Evolutionary conservation across 257 asterid species (phyloP).

Genomic region (Solanum sitiens): DNA sequence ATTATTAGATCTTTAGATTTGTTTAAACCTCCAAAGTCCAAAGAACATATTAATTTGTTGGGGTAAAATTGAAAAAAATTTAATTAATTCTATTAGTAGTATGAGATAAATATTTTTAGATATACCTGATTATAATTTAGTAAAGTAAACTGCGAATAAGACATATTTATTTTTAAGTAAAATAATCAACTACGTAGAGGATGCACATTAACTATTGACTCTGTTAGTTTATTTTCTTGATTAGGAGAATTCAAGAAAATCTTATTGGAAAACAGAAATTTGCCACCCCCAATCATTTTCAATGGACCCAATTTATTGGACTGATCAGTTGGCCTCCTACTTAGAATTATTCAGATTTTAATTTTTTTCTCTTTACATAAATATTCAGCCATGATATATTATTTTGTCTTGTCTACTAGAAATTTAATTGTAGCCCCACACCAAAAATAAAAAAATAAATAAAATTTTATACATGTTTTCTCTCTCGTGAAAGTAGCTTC

Average conservation of each 20-base stretch:
- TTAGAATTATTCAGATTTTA: neutral
- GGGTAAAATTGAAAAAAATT: too few relatives aligned
- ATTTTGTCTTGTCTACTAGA: neutral
- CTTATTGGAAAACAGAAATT: neutral
- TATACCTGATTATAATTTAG: too few relatives aligned
- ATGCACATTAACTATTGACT: constrained; percentile 6
- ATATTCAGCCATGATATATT: neutral
- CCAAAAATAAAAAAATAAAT: neutral
- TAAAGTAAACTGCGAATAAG: rapidly evolving
- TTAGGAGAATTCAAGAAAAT: neutral
- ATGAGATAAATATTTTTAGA: too few relatives aligned
- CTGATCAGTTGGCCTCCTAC: constrained; percentile 8
- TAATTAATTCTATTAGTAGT: too few relatives aligned
- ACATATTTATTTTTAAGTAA: rapidly evolving
- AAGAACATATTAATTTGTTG: too few relatives aligned
- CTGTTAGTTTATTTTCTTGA: neutral
- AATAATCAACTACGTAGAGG: too few relatives aligned
- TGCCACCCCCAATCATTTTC: neutral
- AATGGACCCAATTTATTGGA: constrained; percentile 4
- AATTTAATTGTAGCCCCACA: neutral
- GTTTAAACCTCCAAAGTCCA: too few relatives aligned
- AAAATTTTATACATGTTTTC: neutral
- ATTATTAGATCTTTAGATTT: too few relatives aligned
- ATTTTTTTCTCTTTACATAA: neutral
- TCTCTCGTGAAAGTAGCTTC: constrained; percentile 6